Evolutionary conservation across 179 eudicot species (phyloP).

Genomic region (Camellia oleifera): DNA sequence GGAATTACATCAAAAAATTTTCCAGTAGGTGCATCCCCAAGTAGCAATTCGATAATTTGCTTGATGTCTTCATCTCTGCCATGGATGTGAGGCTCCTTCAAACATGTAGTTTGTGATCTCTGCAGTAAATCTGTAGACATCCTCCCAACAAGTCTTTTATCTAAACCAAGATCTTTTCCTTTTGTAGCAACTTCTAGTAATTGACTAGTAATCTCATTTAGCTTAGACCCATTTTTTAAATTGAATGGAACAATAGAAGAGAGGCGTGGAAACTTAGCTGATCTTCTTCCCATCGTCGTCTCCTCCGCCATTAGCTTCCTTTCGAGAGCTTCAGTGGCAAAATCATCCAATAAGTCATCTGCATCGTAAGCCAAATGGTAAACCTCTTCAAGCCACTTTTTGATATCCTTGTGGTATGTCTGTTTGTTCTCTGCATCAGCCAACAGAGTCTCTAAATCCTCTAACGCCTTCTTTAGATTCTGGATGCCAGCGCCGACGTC

Average conservation of each 20-base stretch:
- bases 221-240: neutral
- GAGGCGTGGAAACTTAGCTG: neutral
- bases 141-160: neutral
- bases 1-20: neutral
- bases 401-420: neutral
- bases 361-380: neutral
- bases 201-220: neutral
- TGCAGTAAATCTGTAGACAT: too few species aligned
- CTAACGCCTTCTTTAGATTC: too few species aligned
- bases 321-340: neutral
- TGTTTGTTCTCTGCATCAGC: neutral
- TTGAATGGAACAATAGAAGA: neutral
- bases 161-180: neutral
- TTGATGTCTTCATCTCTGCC: constrained; percentile 30
- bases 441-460: neutral
- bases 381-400: neutral
- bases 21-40: neutral
- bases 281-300: neutral
- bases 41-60: neutral
- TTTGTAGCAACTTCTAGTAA: neutral
- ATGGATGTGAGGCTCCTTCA: constrained; percentile 11
- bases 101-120: neutral
- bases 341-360: neutral
- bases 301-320: neutral
- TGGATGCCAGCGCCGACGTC: too few species aligned